Conservation (phyloP, 1,284 basidiomycete species). For the Cystobasidium sp. region DNA sequence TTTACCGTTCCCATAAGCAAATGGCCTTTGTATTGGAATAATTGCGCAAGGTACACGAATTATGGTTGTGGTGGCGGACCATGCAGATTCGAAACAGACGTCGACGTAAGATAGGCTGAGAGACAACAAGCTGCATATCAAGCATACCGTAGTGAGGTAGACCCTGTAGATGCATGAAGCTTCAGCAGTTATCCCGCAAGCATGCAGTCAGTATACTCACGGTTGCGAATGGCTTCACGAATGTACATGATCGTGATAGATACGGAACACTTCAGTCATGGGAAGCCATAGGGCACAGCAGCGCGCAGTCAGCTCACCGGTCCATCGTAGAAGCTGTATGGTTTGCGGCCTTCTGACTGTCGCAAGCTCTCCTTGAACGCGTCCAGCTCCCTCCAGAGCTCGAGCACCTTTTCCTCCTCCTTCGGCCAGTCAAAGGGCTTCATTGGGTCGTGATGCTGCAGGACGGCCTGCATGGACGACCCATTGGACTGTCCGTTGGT, state of each 20-base stretch:
- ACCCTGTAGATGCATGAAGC: constrained; percentile 84
- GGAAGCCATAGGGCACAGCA: background rate
- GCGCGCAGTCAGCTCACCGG: constrained; percentile 5
- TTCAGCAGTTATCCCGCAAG: background rate
- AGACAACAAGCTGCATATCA: constrained; percentile 42
- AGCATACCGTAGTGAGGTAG: constrained; percentile 86
- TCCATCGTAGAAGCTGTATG: constrained; percentile 96
- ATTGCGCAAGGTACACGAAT: background rate
- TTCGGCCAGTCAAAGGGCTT: constrained; percentile 82
- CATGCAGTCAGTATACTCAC: background rate
- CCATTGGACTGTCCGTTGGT: constrained; percentile 18
- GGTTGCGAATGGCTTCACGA: constrained; percentile 38
- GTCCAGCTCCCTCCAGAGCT: constrained; percentile 94
- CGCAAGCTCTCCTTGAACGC: constrained; percentile 94
- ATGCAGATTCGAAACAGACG: background rate
- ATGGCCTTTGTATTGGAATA: constrained; percentile 66
- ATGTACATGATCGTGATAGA: constrained; percentile 15
- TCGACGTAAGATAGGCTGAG: background rate
- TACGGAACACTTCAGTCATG: background rate
- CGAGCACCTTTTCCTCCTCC: constrained; percentile 90
- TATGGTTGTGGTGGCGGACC: constrained; percentile 7
- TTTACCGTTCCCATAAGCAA: constrained; percentile 77
- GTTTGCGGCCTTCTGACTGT: constrained; percentile 83
- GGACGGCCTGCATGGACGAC: constrained; percentile 21
- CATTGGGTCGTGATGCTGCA: constrained; percentile 60